Base-by-base conservation (phyloP, 129 eudicot genomes). In the Helichrysum umbraculigerum region DNA sequence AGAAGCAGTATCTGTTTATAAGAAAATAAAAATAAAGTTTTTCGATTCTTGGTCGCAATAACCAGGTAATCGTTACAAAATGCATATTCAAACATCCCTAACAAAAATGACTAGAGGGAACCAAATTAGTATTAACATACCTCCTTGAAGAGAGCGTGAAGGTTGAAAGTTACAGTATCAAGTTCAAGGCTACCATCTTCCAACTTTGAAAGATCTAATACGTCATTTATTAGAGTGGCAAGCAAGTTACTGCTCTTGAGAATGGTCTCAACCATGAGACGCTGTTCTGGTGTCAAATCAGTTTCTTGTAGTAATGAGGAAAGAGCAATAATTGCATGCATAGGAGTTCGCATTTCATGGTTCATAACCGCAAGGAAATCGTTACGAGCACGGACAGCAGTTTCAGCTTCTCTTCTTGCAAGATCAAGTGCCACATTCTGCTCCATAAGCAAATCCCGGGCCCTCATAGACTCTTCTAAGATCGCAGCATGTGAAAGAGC, bases 401-500 rank as follows among this genome's bases (percentile, higher is more conserved):
- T 91, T 76, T 95, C 99, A 7, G 97, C 99, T 80, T 95, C 99
- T 85, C 94, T 78, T 79, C 97, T 87, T 59, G 99, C 99, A 66
- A 84, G 85, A 86, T 95, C 99, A 35, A 95, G 97, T 20, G 99
- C 99, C 58, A 91, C 92, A 79, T 95, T 95, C 68, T 95, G 99
- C 78, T 95, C 94, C 90, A 89, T 95, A 6, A 95, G 94, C 80
- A 91, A 86, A 68, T 91, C 90, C 50, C 91, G 85, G 11, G 99
- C 97, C 85, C 94, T 89, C 96, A 87, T 95, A 29, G 99, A 95
- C 87, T 94, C 98, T 73, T 95, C 99, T 42, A 95, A 44, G 47
- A 91, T 95, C 21, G 97, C 99, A n/a, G 99, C 99, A 85, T 95
- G 99, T 33, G 98, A 93, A 61, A 93, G 96, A 60, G 98, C 97